phyloP scores from a whole-genome alignment of 306 rosid genomes.

The Canavalia gladiata region DNA sequence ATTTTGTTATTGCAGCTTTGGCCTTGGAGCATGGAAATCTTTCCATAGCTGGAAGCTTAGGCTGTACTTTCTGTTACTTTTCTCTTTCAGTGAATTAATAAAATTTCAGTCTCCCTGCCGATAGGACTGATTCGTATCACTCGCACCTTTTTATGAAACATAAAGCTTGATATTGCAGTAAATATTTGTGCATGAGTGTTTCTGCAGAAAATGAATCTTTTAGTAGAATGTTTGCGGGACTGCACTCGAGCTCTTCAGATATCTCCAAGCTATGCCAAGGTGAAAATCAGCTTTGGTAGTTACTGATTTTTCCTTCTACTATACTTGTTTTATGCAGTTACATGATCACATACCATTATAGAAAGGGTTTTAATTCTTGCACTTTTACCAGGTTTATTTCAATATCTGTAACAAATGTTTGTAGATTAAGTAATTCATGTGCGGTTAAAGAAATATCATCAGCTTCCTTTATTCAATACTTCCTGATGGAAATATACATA shows the following conservation, averaged over 20 bases:
- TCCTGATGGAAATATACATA: not conserved
- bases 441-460: conserved; percentile 12
- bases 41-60: too few relatives aligned
- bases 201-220: conserved; percentile 77
- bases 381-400: conserved; percentile 30
- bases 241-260: conserved; percentile 81
- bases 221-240: conserved; percentile 70
- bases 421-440: not conserved
- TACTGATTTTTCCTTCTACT: conserved; percentile 3
- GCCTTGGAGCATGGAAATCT: too few relatives aligned
- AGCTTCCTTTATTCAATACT: not conserved
- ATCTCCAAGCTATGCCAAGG: conserved; percentile 82
- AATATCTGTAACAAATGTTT: not conserved
- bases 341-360: conserved; percentile 1
- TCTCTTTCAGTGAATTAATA: too few relatives aligned
- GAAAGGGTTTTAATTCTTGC: conserved; percentile 26
- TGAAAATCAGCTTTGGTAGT: conserved; percentile 45
- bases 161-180: conserved; percentile 31
- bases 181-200: conserved; percentile 36
- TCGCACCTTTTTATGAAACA: not conserved
- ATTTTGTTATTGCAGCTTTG: too few relatives aligned
- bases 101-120: too few relatives aligned
- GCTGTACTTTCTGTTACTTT: too few relatives aligned
- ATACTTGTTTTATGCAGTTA: conserved; percentile 29
- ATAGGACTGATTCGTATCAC: too few relatives aligned